Evolutionary conservation across 1,284 basidiomycete species (phyloP).

Genomic region (Austroboletus rostrupii): DNA sequence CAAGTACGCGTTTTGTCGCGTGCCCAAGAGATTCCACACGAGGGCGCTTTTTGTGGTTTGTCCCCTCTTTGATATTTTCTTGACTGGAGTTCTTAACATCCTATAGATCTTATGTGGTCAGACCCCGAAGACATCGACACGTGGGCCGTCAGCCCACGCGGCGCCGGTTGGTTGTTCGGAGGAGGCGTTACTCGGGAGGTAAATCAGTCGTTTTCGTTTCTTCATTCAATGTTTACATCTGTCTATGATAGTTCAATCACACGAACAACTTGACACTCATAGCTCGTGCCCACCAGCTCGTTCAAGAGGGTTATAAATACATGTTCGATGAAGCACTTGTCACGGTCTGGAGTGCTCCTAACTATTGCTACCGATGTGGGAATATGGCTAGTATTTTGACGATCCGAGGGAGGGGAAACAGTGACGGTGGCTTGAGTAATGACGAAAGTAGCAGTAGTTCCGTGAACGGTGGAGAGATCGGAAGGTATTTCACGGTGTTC

Average conservation of each 20-base stretch:
- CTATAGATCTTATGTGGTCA: conserved; percentile 93
- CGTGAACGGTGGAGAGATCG: conserved; percentile 17
- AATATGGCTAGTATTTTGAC: conserved; percentile 78
- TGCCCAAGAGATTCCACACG: conserved; percentile 94
- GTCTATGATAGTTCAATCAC: conserved; percentile 77
- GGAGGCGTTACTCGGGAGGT: conserved; percentile 83
- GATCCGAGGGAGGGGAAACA: conserved; percentile 60
- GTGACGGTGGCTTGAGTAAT: conserved; percentile 24
- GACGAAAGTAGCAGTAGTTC: conserved; percentile 4
- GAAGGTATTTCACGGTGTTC: conserved; percentile 68
- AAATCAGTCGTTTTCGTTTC: not conserved
- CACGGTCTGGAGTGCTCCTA: conserved; percentile 97
- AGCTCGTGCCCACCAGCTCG: conserved; percentile 91
- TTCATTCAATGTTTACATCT: conserved; percentile 1
- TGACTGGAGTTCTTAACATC: not conserved
- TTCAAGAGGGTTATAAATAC: conserved; percentile 96
- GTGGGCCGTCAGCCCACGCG: conserved; percentile 93
- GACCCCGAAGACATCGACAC: conserved; percentile 95
- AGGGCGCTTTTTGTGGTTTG: conserved; percentile 94
- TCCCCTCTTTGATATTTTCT: not conserved
- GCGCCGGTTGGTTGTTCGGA: conserved; percentile 96
- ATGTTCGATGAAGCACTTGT: conserved; percentile 96
- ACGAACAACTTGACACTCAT: conserved; percentile 82
- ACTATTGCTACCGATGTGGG: conserved; percentile 88
- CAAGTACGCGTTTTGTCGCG: conserved; percentile 89